Evolutionary conservation across 2,329 filamentous ascomycete genomes (phyloP).

Genomic region (Grosmannia huntii): DNA sequence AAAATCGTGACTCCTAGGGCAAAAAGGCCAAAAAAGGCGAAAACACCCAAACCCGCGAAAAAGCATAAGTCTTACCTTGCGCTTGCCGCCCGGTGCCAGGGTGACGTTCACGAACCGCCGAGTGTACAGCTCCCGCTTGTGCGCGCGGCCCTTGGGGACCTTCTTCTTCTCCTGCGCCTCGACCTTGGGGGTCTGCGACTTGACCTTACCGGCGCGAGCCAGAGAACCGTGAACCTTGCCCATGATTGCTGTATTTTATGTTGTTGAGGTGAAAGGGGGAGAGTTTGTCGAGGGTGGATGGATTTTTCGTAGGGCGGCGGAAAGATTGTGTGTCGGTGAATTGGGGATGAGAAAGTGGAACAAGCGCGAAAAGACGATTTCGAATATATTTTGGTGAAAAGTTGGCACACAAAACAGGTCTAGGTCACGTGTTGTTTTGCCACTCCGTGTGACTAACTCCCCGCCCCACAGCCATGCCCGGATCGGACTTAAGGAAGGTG

Average conservation of each 20-base stretch:
- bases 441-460: background rate
- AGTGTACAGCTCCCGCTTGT: constrained; percentile 94
- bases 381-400: background rate
- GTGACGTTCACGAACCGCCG: constrained; percentile 97
- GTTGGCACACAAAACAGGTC: background rate
- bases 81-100: constrained; percentile 81
- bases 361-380: background rate
- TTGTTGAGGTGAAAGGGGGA: background rate
- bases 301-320: background rate
- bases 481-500: background rate
- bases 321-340: background rate
- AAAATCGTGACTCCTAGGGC: background rate
- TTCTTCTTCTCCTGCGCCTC: constrained; percentile 93
- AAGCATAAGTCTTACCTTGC: constrained; percentile 58
- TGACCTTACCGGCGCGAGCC: constrained; percentile 64
- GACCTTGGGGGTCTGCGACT: constrained; percentile 89
- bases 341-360: background rate
- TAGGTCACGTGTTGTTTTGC: background rate
- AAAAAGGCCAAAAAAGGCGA: no score
- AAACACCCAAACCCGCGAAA: no score
- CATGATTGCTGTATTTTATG: constrained; percentile 7
- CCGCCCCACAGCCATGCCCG: background rate
- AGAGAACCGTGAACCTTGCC: constrained; percentile 14
- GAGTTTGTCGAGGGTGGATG: background rate
- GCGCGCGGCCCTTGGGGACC: constrained; percentile 90